These are phyloP conservation scores for Kodamaea leandrae DNA, from an alignment of 805 yeast species.

Conservation along the genomic window DNA sequence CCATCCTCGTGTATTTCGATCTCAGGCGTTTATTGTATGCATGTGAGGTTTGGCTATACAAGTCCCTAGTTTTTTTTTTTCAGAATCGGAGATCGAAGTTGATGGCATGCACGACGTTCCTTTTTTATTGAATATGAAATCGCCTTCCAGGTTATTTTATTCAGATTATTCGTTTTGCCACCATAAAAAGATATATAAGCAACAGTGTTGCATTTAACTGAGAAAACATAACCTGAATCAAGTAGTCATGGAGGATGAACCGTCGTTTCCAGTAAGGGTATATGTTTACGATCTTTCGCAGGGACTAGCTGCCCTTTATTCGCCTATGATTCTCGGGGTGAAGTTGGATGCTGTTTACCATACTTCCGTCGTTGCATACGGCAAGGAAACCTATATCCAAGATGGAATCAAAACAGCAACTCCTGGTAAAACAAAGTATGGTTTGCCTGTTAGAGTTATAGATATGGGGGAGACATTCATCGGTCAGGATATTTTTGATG, in stretches of 20 bases:
- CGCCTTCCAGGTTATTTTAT: too few relatives aligned
- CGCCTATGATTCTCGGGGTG: slow-evolving; percentile 52
- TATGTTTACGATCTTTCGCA: slow-evolving; percentile 63
- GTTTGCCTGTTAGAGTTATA: slow-evolving; percentile 51
- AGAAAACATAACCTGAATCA: too few relatives aligned
- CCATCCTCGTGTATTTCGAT: not conserved
- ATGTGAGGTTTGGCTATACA: not conserved
- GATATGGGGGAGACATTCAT: slow-evolving; percentile 54
- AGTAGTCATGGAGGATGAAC: slow-evolving; percentile 21
- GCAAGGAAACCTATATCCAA: slow-evolving; percentile 58
- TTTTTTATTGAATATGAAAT: not conserved
- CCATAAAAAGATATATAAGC: slow-evolving; percentile 1
- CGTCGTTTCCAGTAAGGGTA: slow-evolving; percentile 43
- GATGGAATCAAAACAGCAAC: slow-evolving; percentile 46
- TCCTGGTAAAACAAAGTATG: slow-evolving; percentile 60
- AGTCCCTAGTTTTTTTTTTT: too few relatives aligned
- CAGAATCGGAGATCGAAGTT: not conserved
- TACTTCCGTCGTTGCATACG: slow-evolving; percentile 54
- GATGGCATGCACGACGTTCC: not conserved
- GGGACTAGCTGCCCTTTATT: slow-evolving; percentile 55
- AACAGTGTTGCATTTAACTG: too few relatives aligned
- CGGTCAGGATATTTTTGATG: slow-evolving; percentile 50
- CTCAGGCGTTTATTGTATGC: not conserved
- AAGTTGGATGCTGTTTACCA: slow-evolving; percentile 64
- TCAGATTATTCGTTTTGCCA: slow-evolving; percentile 4